Evolutionary conservation across 2,329 filamentous ascomycete species (phyloP).

Genomic region (Arthrobotrys conoides): DNA sequence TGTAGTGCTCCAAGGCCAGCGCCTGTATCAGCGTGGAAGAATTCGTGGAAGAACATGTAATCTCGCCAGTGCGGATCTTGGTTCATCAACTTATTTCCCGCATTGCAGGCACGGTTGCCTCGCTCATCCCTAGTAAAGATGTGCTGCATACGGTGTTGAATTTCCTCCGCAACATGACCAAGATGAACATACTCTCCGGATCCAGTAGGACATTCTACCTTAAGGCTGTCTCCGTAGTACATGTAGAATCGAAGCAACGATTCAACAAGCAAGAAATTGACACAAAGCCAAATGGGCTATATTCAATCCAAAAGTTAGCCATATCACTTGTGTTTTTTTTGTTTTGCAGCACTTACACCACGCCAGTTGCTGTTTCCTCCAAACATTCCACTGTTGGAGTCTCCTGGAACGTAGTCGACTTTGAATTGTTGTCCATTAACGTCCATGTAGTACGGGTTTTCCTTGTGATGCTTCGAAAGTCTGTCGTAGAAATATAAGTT

Average conservation of each 20-base stretch:
- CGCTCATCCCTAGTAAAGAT: slow-evolving; percentile 87
- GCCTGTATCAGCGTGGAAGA: slow-evolving; percentile 93
- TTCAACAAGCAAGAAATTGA: slow-evolving; percentile 95
- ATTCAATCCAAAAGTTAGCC: slow-evolving; percentile 2
- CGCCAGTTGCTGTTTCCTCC: slow-evolving; percentile 99
- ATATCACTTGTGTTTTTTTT: not conserved
- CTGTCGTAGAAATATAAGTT: slow-evolving; percentile 47
- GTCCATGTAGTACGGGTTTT: slow-evolving; percentile 93
- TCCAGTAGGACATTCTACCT: slow-evolving; percentile 93
- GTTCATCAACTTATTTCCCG: slow-evolving; percentile 85
- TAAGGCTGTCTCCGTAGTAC: slow-evolving; percentile 89
- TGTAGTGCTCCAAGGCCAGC: slow-evolving; percentile 92
- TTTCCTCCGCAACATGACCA: slow-evolving; percentile 86
- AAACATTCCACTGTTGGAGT: slow-evolving; percentile 94
- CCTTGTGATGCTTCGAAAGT: slow-evolving; percentile 89
- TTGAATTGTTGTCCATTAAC: slow-evolving; percentile 92
- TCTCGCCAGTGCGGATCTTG: slow-evolving; percentile 95
- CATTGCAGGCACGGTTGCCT: slow-evolving; percentile 89
- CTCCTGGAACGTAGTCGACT: slow-evolving; percentile 92
- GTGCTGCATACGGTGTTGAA: slow-evolving; percentile 94
- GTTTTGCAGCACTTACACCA: slow-evolving; percentile 69
- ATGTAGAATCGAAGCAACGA: slow-evolving; percentile 95
- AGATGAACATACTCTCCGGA: slow-evolving; percentile 96
- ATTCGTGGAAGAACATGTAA: slow-evolving; percentile 95
- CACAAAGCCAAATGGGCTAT: slow-evolving; percentile 88